Percentiles rank a stretch among this genome's conserved stretches.
These are phyloP conservation scores for Penicillium sp. DNA, from an alignment of 2,329 filamentous ascomycete genomes.

Conservation along the genomic window DNA sequence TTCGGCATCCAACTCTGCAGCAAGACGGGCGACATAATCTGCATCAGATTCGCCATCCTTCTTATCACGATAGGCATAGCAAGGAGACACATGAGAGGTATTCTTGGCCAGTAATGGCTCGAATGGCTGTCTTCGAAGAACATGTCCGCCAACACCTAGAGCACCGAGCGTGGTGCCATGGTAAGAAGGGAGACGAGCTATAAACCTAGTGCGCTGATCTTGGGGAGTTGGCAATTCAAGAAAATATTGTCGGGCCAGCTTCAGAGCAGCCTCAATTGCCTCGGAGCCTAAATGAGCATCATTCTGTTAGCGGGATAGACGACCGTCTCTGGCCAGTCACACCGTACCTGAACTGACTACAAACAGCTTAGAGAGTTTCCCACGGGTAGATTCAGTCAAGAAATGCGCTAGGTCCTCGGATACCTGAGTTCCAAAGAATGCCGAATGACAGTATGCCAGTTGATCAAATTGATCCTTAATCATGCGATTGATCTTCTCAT, in stretches of 20 bases:
- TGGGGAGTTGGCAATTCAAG: slow-evolving; percentile 55
- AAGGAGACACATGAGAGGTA: slow-evolving; percentile 63
- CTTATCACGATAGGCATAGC: slow-evolving; percentile 63
- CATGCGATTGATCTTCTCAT: slow-evolving; percentile 59
- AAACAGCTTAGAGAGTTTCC: slow-evolving; percentile 55
- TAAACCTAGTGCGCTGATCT: slow-evolving; percentile 58
- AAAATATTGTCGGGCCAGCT: slow-evolving; percentile 66
- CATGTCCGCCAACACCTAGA: slow-evolving; percentile 63
- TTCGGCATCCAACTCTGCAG: slow-evolving; percentile 64
- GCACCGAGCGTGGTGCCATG: slow-evolving; percentile 70
- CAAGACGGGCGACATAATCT: slow-evolving; percentile 60
- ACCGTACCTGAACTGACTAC: slow-evolving; percentile 57
- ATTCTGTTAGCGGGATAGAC: neutral
- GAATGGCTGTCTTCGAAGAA: slow-evolving; percentile 59
- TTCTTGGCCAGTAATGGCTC: slow-evolving; percentile 57
- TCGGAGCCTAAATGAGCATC: slow-evolving; percentile 55
- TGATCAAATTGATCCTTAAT: slow-evolving; percentile 59
- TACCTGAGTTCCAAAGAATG: slow-evolving; percentile 56
- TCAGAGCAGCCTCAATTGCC: slow-evolving; percentile 66
- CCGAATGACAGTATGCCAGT: slow-evolving; percentile 58
- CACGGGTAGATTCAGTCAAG: slow-evolving; percentile 52
- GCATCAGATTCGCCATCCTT: slow-evolving; percentile 52
- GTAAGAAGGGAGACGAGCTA: slow-evolving; percentile 64
- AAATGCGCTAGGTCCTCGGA: slow-evolving; percentile 54
- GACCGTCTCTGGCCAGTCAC: neutral